Evolutionary conservation across 1,284 basidiomycete genomes (phyloP), one percentile per base, ranked within the genome.

Genomic region (Ganoderma sp.): DNA sequence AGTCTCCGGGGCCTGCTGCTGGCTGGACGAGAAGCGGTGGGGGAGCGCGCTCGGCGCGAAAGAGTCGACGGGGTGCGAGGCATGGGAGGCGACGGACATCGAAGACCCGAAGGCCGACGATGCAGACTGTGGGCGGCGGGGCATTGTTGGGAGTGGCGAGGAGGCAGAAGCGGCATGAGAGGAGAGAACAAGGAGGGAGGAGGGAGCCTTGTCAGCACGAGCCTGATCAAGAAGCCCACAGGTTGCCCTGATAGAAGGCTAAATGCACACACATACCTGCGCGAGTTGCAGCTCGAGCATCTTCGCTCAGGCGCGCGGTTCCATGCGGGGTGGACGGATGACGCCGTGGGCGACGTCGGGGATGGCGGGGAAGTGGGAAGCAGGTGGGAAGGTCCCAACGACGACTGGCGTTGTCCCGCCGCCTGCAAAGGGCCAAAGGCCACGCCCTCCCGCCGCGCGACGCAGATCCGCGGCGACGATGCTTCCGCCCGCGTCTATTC

Each of bases 401-500:
- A 52, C 52, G 52, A 56, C 52, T 34, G 28, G 32, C 32, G 52
- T 34, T 19, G 28, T 32, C 52, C 52, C 52, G 34, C 25, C 48
- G 48, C 22, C 48, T 52, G 32, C 45, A 48, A n/a, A 37, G 61
- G 48, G 62, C 57, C 45, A 48, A n/a, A 37, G 61, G 48, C 64
- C 57, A 48, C 37, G 34, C 52, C 39, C n/a, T 59, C 39, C 34
- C 25, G 22, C 28, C 52, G n/a, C 52, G n/a, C 32, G 25, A 32
- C 39, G 59, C 25, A 68, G 67, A 70, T 72, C 65, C 59, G 22
- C n/a, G 52, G 58, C 39, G n/a, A 25, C 67, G 71, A 72, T 72
- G 39, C 71, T 61, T 69, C 71, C 71, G 69, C 62, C 15, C 25
- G 71, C 71, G 71, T 70, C 67, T 72, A 72, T 72, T 72, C 71